Conservation (phyloP, 345 rosid species). For the Streptanthus diversifolius region DNA sequence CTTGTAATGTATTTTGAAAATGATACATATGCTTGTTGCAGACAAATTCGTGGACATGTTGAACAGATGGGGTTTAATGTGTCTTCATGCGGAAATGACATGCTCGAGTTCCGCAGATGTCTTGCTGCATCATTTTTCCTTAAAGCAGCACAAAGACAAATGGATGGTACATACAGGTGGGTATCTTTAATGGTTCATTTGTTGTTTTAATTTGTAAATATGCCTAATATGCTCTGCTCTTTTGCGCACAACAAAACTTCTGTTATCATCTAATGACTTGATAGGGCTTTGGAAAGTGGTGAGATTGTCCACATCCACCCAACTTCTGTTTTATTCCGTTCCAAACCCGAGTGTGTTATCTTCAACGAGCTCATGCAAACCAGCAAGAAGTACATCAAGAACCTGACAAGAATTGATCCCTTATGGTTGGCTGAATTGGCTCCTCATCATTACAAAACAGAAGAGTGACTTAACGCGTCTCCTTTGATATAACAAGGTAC, state of each 20-base stretch:
- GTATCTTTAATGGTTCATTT: background rate
- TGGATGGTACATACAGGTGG: slow-evolving; percentile 83
- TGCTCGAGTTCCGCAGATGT: slow-evolving; percentile 77
- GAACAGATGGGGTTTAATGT: slow-evolving; percentile 72
- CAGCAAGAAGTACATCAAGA: slow-evolving; percentile 72
- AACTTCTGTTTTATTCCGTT: slow-evolving; percentile 62
- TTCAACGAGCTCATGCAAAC: slow-evolving; percentile 87
- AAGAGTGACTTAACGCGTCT: slow-evolving; percentile 29
- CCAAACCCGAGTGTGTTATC: slow-evolving; percentile 73
- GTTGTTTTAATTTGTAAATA: background rate
- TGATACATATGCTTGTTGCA: slow-evolving; percentile 32
- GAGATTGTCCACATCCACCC: slow-evolving; percentile 87
- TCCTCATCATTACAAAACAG: slow-evolving; percentile 67
- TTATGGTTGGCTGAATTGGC: slow-evolving; percentile 86
- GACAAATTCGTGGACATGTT: slow-evolving; percentile 72
- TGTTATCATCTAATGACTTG: slow-evolving; percentile 23
- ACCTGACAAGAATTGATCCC: slow-evolving; percentile 66
- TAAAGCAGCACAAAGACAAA: slow-evolving; percentile 87
- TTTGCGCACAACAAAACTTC: background rate
- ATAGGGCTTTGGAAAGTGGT: slow-evolving; percentile 89
- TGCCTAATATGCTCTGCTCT: background rate
- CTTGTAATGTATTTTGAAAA: background rate
- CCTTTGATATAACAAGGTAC: slow-evolving; percentile 14
- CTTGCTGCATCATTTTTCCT: slow-evolving; percentile 91
- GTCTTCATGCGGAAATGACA: slow-evolving; percentile 80